Evolutionary conservation across 208 protist species (phyloP), one percentile per base, ranked within the genome.

Genomic region (Trichomonas gallinae): DNA sequence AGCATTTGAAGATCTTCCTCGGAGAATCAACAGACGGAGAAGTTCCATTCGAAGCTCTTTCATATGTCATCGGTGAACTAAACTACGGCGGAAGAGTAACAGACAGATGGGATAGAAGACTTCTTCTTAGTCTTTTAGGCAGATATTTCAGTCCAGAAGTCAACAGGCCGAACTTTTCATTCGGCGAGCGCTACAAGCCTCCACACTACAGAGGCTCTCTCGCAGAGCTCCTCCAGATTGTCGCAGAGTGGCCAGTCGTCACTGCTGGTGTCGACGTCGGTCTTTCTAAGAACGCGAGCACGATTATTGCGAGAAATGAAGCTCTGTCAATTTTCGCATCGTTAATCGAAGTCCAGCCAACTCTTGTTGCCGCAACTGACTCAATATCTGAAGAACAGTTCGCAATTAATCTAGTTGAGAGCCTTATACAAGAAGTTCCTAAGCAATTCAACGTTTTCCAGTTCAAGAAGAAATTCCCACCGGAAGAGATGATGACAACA

Each of bases 61-160:
- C 98, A 96, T 99, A 99, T 98, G 98, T 99, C 93, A 99, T 99
- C 96, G 99, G 99, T 40, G 98, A 99, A 96, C 99, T 99, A 97
- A 99, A 99, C 98, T 99, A 99, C 97, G 99, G 99, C 96, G 99
- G 99, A n/a, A 98, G 99, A 91, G 98, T 99, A 13, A 99, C 99
- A 23, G 99, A 99, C 98, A 98, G 98, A 72, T 98, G 98, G 97
- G 99, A 99, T 97, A 96, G 98, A 88, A 98, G 98, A 91, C 98
- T 97, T 31, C 97, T 99, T 83, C 97, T 98, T 89, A 98, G 98
- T 2, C 98, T 99, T 97, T 97, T 99, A 42, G 31, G 58, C 17
- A 36, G 72, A 26, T 63, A 44, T 11, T 85, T 91, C 58, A 49
- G 23, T 31, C 36, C 26, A 45, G 83, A 63, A n/a, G 26, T 63